Evolutionary conservation across 257 asterid species (phyloP).

Genomic region (Scutellaria barbata): DNA sequence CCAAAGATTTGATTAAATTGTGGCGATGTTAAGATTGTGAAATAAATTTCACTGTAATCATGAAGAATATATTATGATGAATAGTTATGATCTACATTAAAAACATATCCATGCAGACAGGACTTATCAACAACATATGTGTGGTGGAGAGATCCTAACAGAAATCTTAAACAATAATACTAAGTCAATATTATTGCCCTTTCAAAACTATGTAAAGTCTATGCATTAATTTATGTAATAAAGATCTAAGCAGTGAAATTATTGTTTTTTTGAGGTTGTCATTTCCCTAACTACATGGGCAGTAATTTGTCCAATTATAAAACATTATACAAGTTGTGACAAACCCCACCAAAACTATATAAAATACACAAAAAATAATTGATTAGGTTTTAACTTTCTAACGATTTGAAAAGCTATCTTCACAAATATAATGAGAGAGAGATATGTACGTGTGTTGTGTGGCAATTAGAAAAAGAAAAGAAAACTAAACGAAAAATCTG

Average conservation of each 20-base stretch:
- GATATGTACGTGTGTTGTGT: background rate
- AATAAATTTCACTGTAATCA: too few species aligned
- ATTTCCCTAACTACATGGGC: conserved; percentile 20
- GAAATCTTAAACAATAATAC: background rate
- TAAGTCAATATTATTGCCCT: conserved; percentile 39
- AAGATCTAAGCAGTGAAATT: background rate
- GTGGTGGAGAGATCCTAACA: too few species aligned
- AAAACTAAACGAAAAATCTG: background rate
- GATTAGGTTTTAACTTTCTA: conserved; percentile 21
- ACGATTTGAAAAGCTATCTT: conserved; percentile 35
- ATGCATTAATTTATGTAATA: background rate
- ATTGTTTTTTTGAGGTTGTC: conserved; percentile 8
- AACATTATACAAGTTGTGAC: background rate
- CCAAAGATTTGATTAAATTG: background rate
- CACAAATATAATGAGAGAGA: background rate
- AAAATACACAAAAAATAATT: background rate
- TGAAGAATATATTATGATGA: too few species aligned
- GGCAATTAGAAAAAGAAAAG: background rate
- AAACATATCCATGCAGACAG: too few species aligned
- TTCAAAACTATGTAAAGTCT: conserved; percentile 42
- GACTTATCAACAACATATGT: too few species aligned
- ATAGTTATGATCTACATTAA: too few species aligned
- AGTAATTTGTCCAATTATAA: background rate
- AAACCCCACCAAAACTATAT: too few species aligned
- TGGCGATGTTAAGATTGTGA: too few species aligned